Conservation (phyloP, 2,329 filamentous ascomycete species). For the Microsporum audouinii region DNA sequence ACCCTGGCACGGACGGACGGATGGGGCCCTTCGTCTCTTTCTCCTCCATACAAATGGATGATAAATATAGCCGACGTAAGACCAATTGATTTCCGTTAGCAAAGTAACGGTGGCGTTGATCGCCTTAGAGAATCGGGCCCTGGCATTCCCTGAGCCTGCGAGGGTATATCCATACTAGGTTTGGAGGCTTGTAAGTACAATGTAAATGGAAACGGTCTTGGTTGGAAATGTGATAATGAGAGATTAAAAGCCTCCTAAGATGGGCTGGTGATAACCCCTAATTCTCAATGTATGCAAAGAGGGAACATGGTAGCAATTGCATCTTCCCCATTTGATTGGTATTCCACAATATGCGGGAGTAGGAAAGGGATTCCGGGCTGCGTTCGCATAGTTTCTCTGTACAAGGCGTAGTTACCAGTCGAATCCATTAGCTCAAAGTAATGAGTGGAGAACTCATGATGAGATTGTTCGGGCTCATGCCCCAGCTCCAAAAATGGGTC, state of each 20-base stretch:
- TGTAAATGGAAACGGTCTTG: background rate
- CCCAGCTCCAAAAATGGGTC: background rate
- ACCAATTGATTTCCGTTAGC: background rate
- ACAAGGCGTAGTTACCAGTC: constrained; percentile 25
- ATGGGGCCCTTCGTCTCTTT: background rate
- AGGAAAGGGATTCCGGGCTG: constrained; percentile 31
- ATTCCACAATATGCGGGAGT: constrained; percentile 28
- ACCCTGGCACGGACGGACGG: background rate
- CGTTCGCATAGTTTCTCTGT: constrained; percentile 24
- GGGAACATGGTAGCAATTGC: constrained; percentile 13
- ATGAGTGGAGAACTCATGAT: constrained; percentile 13
- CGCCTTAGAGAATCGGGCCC: background rate
- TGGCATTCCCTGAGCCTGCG: background rate
- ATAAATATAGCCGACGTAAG: background rate
- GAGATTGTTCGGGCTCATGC: background rate
- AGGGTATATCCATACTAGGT: background rate
- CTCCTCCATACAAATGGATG: background rate
- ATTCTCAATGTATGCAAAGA: constrained; percentile 4
- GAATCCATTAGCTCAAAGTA: constrained; percentile 22
- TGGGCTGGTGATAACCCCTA: background rate
- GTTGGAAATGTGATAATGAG: background rate
- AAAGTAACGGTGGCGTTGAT: background rate
- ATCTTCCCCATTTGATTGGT: constrained; percentile 8
- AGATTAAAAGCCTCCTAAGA: background rate
- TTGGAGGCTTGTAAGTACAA: background rate